Evolutionary conservation across 768 basidiomycete genomes (phyloP), one percentile per base, ranked within the genome.

Genomic region (Podaxis carcinomalis): DNA sequence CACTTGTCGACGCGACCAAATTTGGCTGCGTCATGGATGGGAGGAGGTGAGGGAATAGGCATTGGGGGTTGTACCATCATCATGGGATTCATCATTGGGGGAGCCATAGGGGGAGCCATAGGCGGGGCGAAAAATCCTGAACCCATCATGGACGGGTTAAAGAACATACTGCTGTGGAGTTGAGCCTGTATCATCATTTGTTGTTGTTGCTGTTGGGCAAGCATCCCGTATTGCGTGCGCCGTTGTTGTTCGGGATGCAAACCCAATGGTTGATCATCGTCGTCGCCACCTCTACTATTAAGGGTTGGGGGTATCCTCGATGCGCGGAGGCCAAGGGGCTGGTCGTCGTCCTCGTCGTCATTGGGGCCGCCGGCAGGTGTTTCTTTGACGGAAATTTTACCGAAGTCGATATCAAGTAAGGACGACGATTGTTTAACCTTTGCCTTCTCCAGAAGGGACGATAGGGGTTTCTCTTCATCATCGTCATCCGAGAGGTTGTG

Each of bases 231-330:
- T 60, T 85, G 83, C n/a, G 88, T 85, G 63, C 83, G 83, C 57
- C 89, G 85, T 66, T 92, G 88, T 65, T 93, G 91, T 65, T 92
- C 89, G 11, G 89, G 89, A 68, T 90, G 89, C 62, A 88, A 74
- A 2, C 81, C 90, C 25, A 92, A 76, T 5, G 90, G 90, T 58
- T 75, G 75, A 66, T 92, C 85, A 63, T 92, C 89, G 47, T 90
- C 89, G 50, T 81, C 75, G 13, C 53, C 53, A 52, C 50, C 56
- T 14, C 53, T 27, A 14, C 19, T 55, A 13, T 56, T 62, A 35
- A 61, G 25, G 10, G 4, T 42, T 5, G 72, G 69, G n/a, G 68
- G 67, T 28, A 80, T 66, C 53, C 78, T 79, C 27, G 89, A 89
- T 4, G 80, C 83, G 57, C 86, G 85, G 51, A 92, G 74, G 36